Percentiles rank a stretch among this genome's conserved stretches.
Evolutionary conservation across 208 protist genomes (phyloP).

Genomic region (Leishmania guyanensis): DNA sequence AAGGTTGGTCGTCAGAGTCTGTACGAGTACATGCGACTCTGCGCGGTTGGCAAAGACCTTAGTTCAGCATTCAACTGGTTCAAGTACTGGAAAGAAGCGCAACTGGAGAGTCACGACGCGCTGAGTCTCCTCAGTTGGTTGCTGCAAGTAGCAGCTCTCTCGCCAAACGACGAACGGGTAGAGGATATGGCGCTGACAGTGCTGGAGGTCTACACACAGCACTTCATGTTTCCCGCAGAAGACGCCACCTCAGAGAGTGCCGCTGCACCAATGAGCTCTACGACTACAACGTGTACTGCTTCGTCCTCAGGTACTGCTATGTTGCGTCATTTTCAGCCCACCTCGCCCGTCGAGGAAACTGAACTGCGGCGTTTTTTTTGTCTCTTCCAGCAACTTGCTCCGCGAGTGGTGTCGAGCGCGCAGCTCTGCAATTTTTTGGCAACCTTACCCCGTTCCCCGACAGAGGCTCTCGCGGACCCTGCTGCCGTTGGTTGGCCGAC

Average conservation of each 20-base stretch:
- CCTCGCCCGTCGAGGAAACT: conserved; percentile 25
- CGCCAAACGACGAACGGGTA: conserved; percentile 71
- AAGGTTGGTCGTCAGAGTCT: conserved; percentile 65
- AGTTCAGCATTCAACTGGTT: conserved; percentile 85
- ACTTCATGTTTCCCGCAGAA: conserved; percentile 27
- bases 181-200: conserved; percentile 85
- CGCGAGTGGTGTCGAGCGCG: conserved; percentile 35
- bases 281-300: not conserved
- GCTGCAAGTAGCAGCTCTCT: conserved; percentile 49
- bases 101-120: conserved; percentile 26
- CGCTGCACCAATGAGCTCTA: not conserved
- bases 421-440: conserved; percentile 53
- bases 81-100: conserved; percentile 78
- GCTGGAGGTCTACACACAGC: conserved; percentile 56
- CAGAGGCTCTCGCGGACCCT: not conserved
- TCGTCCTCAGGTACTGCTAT: not conserved
- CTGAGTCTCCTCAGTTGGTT: conserved; percentile 65
- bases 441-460: conserved; percentile 26
- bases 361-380: conserved; percentile 43
- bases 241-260: conserved; percentile 6
- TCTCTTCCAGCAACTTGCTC: conserved; percentile 39
- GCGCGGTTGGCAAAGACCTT: conserved; percentile 74
- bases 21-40: conserved; percentile 81
- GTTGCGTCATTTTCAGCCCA: not conserved
- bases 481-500: conserved; percentile 44